phyloP scores from a whole-genome alignment of 768 basidiomycete genomes.

The Trichaptum fuscoviolaceum region DNA sequence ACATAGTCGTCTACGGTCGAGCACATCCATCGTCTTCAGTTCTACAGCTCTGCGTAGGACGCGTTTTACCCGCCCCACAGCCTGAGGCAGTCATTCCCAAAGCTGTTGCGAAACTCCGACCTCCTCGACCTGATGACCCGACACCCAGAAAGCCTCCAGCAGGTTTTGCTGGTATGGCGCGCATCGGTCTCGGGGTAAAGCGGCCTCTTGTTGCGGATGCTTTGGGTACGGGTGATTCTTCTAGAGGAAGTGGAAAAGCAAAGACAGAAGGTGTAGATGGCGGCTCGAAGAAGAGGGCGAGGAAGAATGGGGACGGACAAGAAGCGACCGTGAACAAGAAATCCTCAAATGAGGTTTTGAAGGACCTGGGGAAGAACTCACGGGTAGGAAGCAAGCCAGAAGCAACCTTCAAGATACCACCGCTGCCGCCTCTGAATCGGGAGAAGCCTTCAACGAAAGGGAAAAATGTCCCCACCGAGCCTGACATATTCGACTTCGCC shows the following conservation, averaged over 20 bases:
- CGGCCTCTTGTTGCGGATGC: conserved; percentile 38
- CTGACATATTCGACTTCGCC: not conserved
- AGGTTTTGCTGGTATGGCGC: conserved; percentile 13
- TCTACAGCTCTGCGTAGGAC: conserved; percentile 50
- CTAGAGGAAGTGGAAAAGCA: conserved; percentile 35
- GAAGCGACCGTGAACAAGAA: conserved; percentile 16
- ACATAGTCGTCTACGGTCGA: conserved; percentile 53
- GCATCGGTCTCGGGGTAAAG: conserved; percentile 30
- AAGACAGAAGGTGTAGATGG: conserved; percentile 26
- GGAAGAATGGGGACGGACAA: conserved; percentile 20
- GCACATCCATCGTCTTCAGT: conserved; percentile 19
- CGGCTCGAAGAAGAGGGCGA: conserved; percentile 25
- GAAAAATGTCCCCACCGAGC: not conserved
- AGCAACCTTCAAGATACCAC: not conserved
- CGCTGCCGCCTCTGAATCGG: not conserved
- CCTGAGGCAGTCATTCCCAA: conserved; percentile 19
- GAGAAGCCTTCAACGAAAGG: not conserved
- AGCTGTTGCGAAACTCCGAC: conserved; percentile 18
- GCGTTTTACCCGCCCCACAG: conserved; percentile 42
- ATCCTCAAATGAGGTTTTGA: conserved; percentile 12
- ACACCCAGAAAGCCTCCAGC: conserved; percentile 65
- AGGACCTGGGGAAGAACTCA: not conserved
- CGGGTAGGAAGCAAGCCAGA: not conserved
- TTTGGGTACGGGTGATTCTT: conserved; percentile 6
- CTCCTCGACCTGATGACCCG: conserved; percentile 72